A percentile compares a stretch with the other conserved stretches of the same genome.
phyloP scores from a whole-genome alignment of 495 filamentous ascomycete species.

The Annulohypoxylon maeteangense region DNA sequence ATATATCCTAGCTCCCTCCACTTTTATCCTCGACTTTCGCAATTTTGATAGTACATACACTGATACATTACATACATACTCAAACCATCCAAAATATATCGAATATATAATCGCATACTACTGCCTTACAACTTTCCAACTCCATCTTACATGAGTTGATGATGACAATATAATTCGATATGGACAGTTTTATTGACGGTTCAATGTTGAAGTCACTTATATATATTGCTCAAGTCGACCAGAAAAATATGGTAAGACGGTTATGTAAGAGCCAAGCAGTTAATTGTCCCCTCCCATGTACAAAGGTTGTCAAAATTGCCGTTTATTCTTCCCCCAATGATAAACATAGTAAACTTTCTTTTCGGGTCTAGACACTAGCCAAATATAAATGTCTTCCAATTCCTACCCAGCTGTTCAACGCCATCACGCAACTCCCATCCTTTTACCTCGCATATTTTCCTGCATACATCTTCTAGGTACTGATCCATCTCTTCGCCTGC shows the following conservation, averaged over 20 bases:
- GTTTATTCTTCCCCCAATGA: neutral
- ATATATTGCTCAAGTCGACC: neutral
- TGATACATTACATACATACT: neutral
- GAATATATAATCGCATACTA: constrained; percentile 13
- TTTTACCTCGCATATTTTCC: constrained; percentile 78
- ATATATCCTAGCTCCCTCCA: constrained; percentile 11
- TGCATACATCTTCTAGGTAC: constrained; percentile 75
- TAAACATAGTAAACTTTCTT: neutral
- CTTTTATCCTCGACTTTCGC: constrained; percentile 22
- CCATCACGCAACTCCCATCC: constrained; percentile 82
- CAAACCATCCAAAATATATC: neutral
- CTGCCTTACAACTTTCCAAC: constrained; percentile 7
- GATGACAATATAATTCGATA: neutral
- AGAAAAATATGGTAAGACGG: neutral
- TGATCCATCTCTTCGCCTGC: constrained; percentile 87
- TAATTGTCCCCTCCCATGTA: neutral
- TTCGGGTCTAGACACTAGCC: constrained; percentile 52
- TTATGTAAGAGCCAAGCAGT: neutral
- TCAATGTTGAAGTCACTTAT: neutral
- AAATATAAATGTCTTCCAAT: constrained; percentile 85
- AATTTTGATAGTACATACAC: constrained; percentile 19
- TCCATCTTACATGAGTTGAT: neutral
- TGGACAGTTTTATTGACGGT: neutral
- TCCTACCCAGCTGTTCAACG: constrained; percentile 72
- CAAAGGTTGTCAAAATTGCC: neutral